These are phyloP conservation scores for Avena atlantica DNA, from an alignment of 176 grass and related monocot genomes.

Conservation along the genomic window DNA sequence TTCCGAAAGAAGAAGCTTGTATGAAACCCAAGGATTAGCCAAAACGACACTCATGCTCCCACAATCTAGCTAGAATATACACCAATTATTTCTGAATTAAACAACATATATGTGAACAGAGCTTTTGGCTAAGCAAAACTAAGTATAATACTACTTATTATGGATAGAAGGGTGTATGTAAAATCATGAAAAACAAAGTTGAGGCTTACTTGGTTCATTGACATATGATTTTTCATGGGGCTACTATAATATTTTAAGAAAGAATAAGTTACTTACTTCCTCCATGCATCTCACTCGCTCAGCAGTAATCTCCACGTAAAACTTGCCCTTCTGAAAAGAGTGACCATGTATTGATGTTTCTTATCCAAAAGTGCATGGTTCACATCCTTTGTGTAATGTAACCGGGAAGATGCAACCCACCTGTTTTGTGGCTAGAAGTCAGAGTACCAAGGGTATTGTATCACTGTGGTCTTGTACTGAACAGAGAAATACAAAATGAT, in stretches of 20 bases:
- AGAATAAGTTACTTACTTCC: not conserved
- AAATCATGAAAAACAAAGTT: constrained; percentile 25
- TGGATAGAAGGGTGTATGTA: not conserved
- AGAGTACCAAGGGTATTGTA: constrained; percentile 7
- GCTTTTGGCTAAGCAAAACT: not conserved
- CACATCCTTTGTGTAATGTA: not conserved
- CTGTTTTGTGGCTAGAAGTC: not conserved
- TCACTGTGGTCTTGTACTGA: constrained; percentile 8
- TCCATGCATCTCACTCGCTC: not conserved
- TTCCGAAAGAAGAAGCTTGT: constrained; percentile 29
- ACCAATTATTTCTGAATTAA: not conserved
- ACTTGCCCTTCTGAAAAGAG: not conserved
- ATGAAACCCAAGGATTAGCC: constrained; percentile 13
- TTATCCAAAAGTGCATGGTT: not conserved
- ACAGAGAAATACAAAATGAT: constrained; percentile 12
- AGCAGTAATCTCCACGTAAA: constrained; percentile 13
- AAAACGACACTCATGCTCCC: not conserved
- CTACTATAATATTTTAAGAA: not conserved
- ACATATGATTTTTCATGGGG: not conserved
- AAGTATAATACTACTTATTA: not conserved
- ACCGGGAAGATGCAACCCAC: not conserved
- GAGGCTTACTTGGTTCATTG: constrained; percentile 20
- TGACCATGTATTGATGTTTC: not conserved
- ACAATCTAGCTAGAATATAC: not conserved
- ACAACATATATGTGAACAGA: not conserved